phyloP scores from a whole-genome alignment of 192 early-diverging fungal genomes.

The Chytriomyces sp. region DNA sequence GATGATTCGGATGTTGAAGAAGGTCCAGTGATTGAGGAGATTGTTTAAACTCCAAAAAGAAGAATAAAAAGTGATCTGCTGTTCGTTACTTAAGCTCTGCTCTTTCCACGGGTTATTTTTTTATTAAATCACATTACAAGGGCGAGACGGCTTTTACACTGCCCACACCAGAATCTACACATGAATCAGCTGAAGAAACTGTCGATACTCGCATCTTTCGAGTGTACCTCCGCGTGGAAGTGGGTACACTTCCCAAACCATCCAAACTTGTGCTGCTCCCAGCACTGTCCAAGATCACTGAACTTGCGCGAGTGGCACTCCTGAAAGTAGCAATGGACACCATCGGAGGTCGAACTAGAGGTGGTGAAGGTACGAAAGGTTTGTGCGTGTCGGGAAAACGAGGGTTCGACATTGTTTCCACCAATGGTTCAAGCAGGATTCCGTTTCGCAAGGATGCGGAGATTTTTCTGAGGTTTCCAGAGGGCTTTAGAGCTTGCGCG shows the following conservation, averaged over 20 bases:
- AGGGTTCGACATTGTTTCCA: not conserved
- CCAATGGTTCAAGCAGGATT: constrained; percentile 1
- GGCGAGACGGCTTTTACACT: not conserved
- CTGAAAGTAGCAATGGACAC: not conserved
- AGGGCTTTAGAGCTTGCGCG: not conserved
- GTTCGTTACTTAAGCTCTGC: no score
- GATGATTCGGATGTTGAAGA: constrained; percentile 34
- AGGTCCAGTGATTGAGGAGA: constrained; percentile 41
- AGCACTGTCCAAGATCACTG: not conserved
- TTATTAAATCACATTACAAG: not conserved
- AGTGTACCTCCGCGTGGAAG: not conserved
- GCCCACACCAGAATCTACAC: not conserved
- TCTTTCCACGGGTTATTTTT: no score
- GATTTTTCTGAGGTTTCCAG: no score
- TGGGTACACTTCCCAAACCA: no score
- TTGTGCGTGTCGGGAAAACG: no score
- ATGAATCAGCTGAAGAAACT: constrained; percentile 13
- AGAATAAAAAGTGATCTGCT: not conserved
- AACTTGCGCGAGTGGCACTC: not conserved
- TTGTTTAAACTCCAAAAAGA: constrained; percentile 14
- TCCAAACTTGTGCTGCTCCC: not conserved
- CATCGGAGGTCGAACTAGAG: no score
- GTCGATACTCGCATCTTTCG: constrained; percentile 12
- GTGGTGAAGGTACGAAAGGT: no score
- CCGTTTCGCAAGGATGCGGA: not conserved